Conservation (phyloP, 371 early-diverging fungal genomes). For the Mortierella sp. region DNA sequence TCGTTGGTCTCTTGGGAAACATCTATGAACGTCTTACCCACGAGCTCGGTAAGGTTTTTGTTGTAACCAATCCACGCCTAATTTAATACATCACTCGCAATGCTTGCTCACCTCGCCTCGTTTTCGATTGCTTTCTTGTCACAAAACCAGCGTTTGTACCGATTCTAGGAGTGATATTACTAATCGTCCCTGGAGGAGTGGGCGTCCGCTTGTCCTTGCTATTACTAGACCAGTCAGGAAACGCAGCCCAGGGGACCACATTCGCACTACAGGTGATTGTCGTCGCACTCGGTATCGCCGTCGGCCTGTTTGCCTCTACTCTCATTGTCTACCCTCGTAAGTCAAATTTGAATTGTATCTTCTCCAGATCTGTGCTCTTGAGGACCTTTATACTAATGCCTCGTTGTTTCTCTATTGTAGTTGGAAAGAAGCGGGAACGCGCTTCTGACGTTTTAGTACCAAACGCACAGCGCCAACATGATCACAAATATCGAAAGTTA, state of each 20-base stretch:
- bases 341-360: background rate
- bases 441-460: constrained; percentile 32
- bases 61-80: background rate
- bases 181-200: constrained; percentile 73
- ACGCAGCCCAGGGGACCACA: constrained; percentile 59
- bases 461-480: background rate
- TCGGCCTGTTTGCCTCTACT: constrained; percentile 72
- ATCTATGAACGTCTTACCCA: constrained; percentile 67
- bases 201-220: constrained; percentile 58
- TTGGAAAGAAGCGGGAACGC: constrained; percentile 44
- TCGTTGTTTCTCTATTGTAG: constrained; percentile 14
- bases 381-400: background rate
- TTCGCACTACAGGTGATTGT: constrained; percentile 70
- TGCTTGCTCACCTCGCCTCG: no score
- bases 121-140: no score
- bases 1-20: constrained; percentile 69
- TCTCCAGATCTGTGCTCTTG: background rate
- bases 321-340: constrained; percentile 68
- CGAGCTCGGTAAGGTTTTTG: constrained; percentile 49
- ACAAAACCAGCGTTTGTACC: constrained; percentile 63
- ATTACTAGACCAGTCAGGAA: constrained; percentile 57
- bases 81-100: no score
- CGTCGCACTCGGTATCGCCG: constrained; percentile 64
- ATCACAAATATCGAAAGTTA: no score
- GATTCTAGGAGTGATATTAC: constrained; percentile 67